Conservation (phyloP, 768 basidiomycete species). For the Pleurotus djamor region DNA sequence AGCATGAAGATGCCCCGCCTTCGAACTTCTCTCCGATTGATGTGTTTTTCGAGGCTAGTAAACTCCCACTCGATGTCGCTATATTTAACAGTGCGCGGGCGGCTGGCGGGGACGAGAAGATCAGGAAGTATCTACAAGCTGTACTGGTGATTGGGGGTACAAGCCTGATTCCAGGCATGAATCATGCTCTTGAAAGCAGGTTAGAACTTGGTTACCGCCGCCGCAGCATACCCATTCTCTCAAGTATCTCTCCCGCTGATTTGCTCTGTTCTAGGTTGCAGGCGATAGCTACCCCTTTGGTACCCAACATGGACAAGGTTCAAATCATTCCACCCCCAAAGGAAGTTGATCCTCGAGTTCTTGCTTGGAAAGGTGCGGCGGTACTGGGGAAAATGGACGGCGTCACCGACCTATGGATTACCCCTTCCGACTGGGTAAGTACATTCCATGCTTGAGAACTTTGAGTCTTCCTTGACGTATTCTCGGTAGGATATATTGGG, state of each 20-base stretch:
- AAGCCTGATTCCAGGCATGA: conserved; percentile 77
- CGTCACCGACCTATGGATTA: conserved; percentile 87
- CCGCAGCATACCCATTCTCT: neutral
- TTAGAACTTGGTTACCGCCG: conserved; percentile 21
- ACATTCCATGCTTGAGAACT: neutral
- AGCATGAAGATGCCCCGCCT: conserved; percentile 19
- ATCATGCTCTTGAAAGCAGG: conserved; percentile 88
- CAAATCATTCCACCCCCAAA: conserved; percentile 94
- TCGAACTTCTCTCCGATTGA: conserved; percentile 56
- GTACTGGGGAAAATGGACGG: conserved; percentile 93
- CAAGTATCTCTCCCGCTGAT: neutral
- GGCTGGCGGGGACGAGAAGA: conserved; percentile 85
- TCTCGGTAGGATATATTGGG: conserved; percentile 65
- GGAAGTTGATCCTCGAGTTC: conserved; percentile 85
- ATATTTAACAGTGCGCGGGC: conserved; percentile 92
- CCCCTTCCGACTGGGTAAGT: conserved; percentile 83
- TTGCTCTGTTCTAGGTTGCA: conserved; percentile 49
- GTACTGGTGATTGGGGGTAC: conserved; percentile 88
- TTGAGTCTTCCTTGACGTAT: conserved; percentile 1
- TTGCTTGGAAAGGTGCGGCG: conserved; percentile 94
- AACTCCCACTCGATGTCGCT: conserved; percentile 88
- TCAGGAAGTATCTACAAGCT: conserved; percentile 84
- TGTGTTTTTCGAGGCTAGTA: conserved; percentile 81
- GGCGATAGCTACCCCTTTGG: conserved; percentile 81
- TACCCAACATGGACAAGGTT: conserved; percentile 83